phyloP scores from a whole-genome alignment of 352 stramenopile species.

The Aphanomyces cochlioides region DNA sequence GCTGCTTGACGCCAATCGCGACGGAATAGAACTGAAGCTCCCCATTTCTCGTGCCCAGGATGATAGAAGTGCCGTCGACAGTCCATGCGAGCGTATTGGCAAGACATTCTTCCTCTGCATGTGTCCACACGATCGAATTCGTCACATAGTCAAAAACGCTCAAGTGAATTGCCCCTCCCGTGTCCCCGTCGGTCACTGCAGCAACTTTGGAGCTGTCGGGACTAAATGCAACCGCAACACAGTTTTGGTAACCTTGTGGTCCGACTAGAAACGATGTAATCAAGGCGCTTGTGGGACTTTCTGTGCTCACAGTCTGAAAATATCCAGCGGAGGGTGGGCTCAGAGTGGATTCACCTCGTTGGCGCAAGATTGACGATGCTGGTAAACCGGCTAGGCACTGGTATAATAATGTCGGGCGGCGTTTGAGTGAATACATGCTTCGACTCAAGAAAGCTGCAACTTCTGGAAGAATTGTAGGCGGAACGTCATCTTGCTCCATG shows the following conservation, averaged over 20 bases:
- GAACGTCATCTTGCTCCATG: not conserved
- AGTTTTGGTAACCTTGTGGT: not conserved
- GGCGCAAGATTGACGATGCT: not conserved
- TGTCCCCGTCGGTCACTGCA: not conserved
- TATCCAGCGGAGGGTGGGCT: not conserved
- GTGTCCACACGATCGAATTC: constrained; percentile 7
- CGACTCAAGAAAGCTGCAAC: constrained; percentile 7
- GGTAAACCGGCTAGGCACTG: not conserved
- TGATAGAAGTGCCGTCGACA: not conserved
- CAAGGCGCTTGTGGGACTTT: not conserved
- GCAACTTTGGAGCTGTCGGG: constrained; percentile 8
- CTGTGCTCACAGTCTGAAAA: constrained; percentile 9
- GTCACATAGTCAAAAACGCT: constrained; percentile 3
- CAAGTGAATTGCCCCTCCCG: not conserved
- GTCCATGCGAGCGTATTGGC: not conserved
- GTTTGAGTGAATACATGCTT: constrained; percentile 8
- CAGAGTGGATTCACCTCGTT: not conserved
- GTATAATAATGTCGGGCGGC: not conserved
- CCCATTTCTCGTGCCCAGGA: not conserved
- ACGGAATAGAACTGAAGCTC: constrained; percentile 3
- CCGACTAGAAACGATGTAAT: not conserved
- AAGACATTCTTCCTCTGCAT: not conserved
- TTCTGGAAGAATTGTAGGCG: not conserved
- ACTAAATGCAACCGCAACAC: not conserved
- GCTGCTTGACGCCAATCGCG: constrained; percentile 3